A percentile compares a stretch with the other conserved stretches of the same genome.
Conservation (phyloP, 179 eudicot species). For the Heliamphora pulchella region DNA sequence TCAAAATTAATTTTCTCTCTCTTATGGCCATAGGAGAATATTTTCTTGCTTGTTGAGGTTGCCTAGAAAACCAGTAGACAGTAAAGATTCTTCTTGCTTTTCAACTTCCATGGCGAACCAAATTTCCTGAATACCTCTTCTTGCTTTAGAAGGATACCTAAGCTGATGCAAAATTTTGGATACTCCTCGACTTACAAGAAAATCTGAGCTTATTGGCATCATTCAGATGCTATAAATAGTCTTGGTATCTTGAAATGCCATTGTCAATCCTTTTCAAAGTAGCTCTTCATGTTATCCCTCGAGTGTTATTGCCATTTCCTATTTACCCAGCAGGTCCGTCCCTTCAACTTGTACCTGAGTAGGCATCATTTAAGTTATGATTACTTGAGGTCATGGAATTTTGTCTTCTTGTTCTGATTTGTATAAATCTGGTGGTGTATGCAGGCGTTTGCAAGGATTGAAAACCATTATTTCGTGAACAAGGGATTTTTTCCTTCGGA, state of each 20-base stretch:
- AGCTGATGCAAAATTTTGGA: too few relatives aligned
- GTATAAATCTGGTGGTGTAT: constrained; percentile 11
- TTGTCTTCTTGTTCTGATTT: not conserved
- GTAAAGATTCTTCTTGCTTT: not conserved
- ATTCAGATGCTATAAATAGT: too few relatives aligned
- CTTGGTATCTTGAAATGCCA: too few relatives aligned
- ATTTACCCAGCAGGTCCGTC: not conserved
- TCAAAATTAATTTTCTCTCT: not conserved
- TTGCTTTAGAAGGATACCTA: not conserved
- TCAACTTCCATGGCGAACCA: not conserved
- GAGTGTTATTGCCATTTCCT: not conserved
- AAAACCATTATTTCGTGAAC: constrained; percentile 87
- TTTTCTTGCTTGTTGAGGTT: not conserved
- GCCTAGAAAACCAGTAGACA: not conserved
- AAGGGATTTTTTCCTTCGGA: constrained; percentile 86
- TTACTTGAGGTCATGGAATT: not conserved
- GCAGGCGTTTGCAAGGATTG: constrained; percentile 97
- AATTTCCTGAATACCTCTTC: not conserved
- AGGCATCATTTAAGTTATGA: not conserved
- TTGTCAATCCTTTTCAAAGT: too few relatives aligned
- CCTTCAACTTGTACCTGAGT: not conserved
- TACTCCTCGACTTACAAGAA: not conserved
- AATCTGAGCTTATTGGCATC: not conserved
- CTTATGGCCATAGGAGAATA: not conserved
- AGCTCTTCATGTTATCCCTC: not conserved